A percentile compares a stretch with the other conserved stretches of the same genome.
Conservation (phyloP, 2,329 filamentous ascomycete genomes). For the Emericellopsis cladophorae region DNA sequence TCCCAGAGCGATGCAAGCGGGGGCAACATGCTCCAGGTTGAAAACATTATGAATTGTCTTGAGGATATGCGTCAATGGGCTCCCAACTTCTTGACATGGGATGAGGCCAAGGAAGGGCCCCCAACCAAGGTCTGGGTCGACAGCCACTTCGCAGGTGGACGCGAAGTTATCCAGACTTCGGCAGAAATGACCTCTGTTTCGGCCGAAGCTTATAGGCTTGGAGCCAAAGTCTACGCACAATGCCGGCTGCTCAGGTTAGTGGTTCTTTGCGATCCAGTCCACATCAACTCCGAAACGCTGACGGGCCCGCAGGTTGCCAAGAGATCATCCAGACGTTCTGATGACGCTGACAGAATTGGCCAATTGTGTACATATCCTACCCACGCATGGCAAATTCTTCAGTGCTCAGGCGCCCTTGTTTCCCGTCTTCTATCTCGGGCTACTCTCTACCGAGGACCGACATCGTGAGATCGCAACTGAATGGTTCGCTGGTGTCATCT, state of each 20-base stretch:
- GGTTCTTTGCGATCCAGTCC: background rate
- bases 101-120: constrained; percentile 5
- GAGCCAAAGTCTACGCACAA: constrained; percentile 23
- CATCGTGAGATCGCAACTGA: constrained; percentile 14
- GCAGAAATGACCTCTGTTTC: constrained; percentile 24
- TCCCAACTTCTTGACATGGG: constrained; percentile 5
- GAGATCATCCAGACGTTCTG: constrained; percentile 21
- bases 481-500: constrained; percentile 24
- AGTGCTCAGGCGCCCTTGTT: constrained; percentile 27
- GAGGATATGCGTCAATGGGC: constrained; percentile 18
- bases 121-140: constrained; percentile 17
- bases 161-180: constrained; percentile 5
- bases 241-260: constrained; percentile 23
- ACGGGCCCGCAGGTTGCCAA: constrained; percentile 16
- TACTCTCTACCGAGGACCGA: constrained; percentile 15
- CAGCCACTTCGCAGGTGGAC: constrained; percentile 2
- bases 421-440: constrained; percentile 25
- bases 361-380: constrained; percentile 24
- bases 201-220: constrained; percentile 26
- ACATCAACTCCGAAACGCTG: constrained; percentile 1
- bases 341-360: constrained; percentile 17
- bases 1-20: too few relatives aligned
- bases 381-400: constrained; percentile 24
- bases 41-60: constrained; percentile 5
- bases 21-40: too few relatives aligned